These are phyloP conservation scores for Dactylorhiza incarnata DNA, from an alignment of 106 monocot genomes.

Conservation along the genomic window DNA sequence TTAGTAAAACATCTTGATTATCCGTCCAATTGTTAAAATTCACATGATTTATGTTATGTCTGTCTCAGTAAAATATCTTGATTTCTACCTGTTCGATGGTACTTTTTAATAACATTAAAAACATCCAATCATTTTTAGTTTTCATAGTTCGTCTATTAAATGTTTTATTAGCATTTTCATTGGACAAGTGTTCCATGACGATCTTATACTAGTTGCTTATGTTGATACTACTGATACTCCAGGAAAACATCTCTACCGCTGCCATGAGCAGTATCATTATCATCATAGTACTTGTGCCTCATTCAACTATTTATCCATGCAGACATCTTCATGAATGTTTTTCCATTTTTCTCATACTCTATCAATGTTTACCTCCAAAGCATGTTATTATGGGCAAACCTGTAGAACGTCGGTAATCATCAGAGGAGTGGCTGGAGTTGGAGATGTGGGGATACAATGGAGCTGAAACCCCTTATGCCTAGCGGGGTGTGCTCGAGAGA, in stretches of 20 bases:
- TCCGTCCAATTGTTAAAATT: background rate
- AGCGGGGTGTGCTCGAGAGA: too few relatives aligned
- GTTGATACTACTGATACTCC: background rate
- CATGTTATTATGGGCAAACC: too few relatives aligned
- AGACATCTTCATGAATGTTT: too few relatives aligned
- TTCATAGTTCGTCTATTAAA: background rate
- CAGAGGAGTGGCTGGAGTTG: too few relatives aligned
- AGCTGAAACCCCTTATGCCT: too few relatives aligned
- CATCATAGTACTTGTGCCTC: background rate
- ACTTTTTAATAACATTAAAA: background rate
- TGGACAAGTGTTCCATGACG: background rate
- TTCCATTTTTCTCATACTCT: too few relatives aligned
- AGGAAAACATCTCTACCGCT: background rate
- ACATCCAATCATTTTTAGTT: background rate
- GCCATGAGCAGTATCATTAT: background rate
- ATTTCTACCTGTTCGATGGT: background rate
- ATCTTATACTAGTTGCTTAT: background rate
- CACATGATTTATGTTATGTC: background rate
- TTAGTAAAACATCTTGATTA: background rate
- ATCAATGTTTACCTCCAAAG: too few relatives aligned
- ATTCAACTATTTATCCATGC: too few relatives aligned
- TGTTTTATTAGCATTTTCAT: background rate
- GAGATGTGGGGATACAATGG: too few relatives aligned
- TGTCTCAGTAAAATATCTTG: background rate
- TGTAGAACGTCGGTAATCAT: too few relatives aligned